phyloP scores from a whole-genome alignment of 108 stramenopile genomes.

The Asterionellopsis glacialis region DNA sequence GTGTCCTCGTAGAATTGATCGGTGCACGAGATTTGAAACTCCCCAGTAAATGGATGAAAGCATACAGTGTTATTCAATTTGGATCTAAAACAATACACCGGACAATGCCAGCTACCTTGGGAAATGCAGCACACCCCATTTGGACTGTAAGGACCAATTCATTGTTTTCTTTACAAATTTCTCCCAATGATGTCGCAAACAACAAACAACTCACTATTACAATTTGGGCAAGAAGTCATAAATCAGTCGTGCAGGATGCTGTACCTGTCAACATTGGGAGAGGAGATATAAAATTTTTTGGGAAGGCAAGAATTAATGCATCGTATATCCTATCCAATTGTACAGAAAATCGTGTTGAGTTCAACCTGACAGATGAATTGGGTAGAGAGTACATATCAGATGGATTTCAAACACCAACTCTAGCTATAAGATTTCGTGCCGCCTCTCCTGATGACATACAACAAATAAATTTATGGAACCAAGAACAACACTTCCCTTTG shows the following conservation, averaged over 20 bases:
- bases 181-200: conserved; percentile 15
- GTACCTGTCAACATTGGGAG: neutral
- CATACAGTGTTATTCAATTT: conserved; percentile 27
- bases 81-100: conserved; percentile 21
- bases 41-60: conserved; percentile 8
- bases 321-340: conserved; percentile 4
- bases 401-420: conserved; percentile 1
- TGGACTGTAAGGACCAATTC: conserved; percentile 66
- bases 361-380: conserved; percentile 19
- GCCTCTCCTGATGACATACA: conserved; percentile 12
- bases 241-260: neutral
- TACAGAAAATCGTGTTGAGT: conserved; percentile 13
- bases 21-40: conserved; percentile 15
- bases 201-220: conserved; percentile 12
- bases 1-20: conserved; percentile 18
- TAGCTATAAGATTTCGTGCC: conserved; percentile 18
- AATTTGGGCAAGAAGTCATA: conserved; percentile 16
- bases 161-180: conserved; percentile 32
- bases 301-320: conserved; percentile 14
- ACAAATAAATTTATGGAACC: conserved; percentile 15
- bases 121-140: conserved; percentile 44
- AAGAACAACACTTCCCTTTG: neutral
- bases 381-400: conserved; percentile 3
- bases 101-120: conserved; percentile 8
- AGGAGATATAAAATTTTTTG: conserved; percentile 2